Evolutionary conservation across 2,329 filamentous ascomycete species (phyloP), one percentile per base, ranked within the genome.

Genomic region (Metarhizium rileyi): DNA sequence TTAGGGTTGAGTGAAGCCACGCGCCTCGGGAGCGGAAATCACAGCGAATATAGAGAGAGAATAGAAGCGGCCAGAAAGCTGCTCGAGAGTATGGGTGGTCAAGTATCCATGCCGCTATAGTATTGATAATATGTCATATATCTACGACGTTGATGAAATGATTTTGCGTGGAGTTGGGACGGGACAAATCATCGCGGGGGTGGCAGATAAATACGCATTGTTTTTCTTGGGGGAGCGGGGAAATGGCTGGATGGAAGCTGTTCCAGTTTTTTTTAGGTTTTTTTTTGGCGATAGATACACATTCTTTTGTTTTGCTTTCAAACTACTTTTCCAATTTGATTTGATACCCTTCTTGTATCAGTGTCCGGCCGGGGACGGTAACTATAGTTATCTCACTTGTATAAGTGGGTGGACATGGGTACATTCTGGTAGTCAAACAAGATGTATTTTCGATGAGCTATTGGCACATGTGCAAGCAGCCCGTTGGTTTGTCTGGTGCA

Each of bases 31-130:
- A 67, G 78, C 53, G 78, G 87, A 56, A 77, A 75, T 46, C 74
- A 82, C 50, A 73, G 83, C 49, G 73, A 84, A 52, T 81, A 86
- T 64, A 74, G 88, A 52, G 73, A 85, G 54, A 76, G 86, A 56
- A 75, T 95, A 46, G 87, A 94, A 56, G 79, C 81, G 47, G 90
- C 89, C 5, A 80, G 83, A 52, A 75, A 79, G 47, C 77, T 87
- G 3, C 71, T 95, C 27, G 87, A 91, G 56, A 48, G 38, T 18
- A 23, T 42, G 4, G 33, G 33, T 8, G 48, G 46, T 28, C 23
- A 20, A 30, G 20, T 18, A 20, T 42, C 20, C 23, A 35, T 27
- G 35, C n/a, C 45, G 16, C 12, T 18, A 16, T 41, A 41, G 40
- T 28, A 26, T 22, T 27, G 12, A 45, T 40, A 14, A 14, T 46